phyloP scores from a whole-genome alignment of 169 alveolate genomes.

The Sarcocystis neurona region DNA sequence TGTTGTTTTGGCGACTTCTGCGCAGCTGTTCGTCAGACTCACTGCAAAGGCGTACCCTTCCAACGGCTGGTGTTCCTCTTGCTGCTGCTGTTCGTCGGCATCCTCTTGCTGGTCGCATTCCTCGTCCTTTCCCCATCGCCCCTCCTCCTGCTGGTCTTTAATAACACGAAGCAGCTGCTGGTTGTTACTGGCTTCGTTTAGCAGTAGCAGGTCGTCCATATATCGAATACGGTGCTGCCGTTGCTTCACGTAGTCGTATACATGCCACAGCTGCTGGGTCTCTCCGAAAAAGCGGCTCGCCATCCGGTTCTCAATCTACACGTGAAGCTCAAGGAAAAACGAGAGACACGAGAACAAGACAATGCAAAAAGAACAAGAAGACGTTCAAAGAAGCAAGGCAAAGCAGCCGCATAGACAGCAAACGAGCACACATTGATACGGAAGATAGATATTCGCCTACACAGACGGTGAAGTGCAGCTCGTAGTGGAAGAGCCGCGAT shows the following conservation, averaged over 20 bases:
- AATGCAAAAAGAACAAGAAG: too few species aligned
- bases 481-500: too few species aligned
- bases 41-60: conserved; percentile 57
- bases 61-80: not conserved
- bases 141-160: not conserved
- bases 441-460: too few species aligned
- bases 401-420: too few species aligned
- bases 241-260: conserved; percentile 46
- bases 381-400: too few species aligned
- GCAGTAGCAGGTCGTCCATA: conserved; percentile 60
- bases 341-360: too few species aligned
- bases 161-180: not conserved
- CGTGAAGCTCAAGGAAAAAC: too few species aligned
- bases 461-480: too few species aligned
- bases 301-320: conserved; percentile 31
- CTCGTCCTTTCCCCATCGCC: not conserved
- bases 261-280: conserved; percentile 43
- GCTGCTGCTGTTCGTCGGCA: not conserved
- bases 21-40: conserved; percentile 14
- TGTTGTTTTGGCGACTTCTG: conserved; percentile 22
- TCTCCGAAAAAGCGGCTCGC: conserved; percentile 58
- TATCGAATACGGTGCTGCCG: conserved; percentile 44
- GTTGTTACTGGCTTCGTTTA: conserved; percentile 44
- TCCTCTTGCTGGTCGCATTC: not conserved
- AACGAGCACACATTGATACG: too few species aligned